phyloP scores from a whole-genome alignment of 306 rosid species.

The Arachis hypogaea region DNA sequence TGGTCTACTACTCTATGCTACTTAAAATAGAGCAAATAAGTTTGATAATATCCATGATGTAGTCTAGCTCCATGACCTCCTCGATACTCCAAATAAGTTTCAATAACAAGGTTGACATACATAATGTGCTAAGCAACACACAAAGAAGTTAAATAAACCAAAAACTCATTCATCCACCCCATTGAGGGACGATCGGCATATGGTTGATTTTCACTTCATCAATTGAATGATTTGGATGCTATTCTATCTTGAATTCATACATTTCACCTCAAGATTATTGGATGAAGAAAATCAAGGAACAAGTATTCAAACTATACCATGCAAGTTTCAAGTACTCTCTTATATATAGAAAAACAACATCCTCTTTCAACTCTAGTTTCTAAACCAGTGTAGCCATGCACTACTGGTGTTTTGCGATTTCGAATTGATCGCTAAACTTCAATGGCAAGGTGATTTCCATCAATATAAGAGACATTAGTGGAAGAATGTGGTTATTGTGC shows the following conservation, averaged over 20 bases:
- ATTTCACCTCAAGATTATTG: conserved; percentile 8
- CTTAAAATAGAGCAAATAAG: background rate
- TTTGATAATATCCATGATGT: no score
- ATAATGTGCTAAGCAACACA: conserved; percentile 5
- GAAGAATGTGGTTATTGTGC: background rate
- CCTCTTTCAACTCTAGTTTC: conserved; percentile 5
- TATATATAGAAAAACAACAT: conserved; percentile 4
- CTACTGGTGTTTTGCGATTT: background rate
- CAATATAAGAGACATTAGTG: background rate
- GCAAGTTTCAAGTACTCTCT: conserved; percentile 7
- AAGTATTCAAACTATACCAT: background rate
- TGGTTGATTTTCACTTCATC: conserved; percentile 20
- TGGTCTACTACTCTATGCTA: no score
- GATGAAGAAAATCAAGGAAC: conserved; percentile 4
- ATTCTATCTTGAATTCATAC: conserved; percentile 27
- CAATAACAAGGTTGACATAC: conserved; percentile 17
- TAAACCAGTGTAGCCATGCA: background rate
- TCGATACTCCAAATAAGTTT: background rate
- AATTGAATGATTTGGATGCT: conserved; percentile 1
- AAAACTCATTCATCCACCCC: background rate
- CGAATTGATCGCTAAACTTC: conserved; percentile 12
- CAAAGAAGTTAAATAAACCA: conserved; percentile 18
- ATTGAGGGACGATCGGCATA: background rate
- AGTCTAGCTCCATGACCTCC: no score
- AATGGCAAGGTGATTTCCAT: conserved; percentile 18